Percentiles rank a stretch among this genome's conserved stretches.
Evolutionary conservation across 1,284 basidiomycete species (phyloP).

Genomic region (Apiotrichum gamsii): DNA sequence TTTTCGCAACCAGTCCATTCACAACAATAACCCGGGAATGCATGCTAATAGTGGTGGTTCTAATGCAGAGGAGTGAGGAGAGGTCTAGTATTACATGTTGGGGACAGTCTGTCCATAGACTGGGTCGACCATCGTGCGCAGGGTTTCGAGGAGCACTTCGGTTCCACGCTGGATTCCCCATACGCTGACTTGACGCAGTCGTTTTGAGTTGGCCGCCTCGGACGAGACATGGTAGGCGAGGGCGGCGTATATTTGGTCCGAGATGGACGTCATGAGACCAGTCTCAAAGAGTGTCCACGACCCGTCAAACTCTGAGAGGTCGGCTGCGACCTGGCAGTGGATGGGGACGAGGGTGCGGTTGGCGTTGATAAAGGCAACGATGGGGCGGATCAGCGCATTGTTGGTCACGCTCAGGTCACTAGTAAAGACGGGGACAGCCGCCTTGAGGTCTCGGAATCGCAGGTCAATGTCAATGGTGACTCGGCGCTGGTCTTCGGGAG

Average conservation of each 20-base stretch:
- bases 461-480: constrained; percentile 87
- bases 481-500: constrained; percentile 27
- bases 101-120: constrained; percentile 24
- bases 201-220: constrained; percentile 75
- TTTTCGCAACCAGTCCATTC: background rate
- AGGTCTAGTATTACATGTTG: background rate
- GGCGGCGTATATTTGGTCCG: constrained; percentile 67
- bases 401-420: constrained; percentile 83
- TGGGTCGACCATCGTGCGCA: constrained; percentile 54
- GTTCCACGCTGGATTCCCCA: constrained; percentile 74
- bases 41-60: background rate
- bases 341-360: constrained; percentile 89
- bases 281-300: constrained; percentile 62
- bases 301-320: constrained; percentile 75
- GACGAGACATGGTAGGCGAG: constrained; percentile 80
- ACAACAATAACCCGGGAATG: constrained; percentile 1
- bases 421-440: constrained; percentile 85
- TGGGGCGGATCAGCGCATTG: constrained; percentile 89
- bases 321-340: constrained; percentile 73
- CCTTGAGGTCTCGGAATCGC: constrained; percentile 92
- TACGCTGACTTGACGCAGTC: constrained; percentile 75
- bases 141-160: constrained; percentile 57
- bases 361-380: constrained; percentile 97
- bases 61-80: background rate
- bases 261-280: constrained; percentile 41